Base-by-base conservation (phyloP, 2,329 filamentous ascomycete species). In the Bisporella sp. region DNA sequence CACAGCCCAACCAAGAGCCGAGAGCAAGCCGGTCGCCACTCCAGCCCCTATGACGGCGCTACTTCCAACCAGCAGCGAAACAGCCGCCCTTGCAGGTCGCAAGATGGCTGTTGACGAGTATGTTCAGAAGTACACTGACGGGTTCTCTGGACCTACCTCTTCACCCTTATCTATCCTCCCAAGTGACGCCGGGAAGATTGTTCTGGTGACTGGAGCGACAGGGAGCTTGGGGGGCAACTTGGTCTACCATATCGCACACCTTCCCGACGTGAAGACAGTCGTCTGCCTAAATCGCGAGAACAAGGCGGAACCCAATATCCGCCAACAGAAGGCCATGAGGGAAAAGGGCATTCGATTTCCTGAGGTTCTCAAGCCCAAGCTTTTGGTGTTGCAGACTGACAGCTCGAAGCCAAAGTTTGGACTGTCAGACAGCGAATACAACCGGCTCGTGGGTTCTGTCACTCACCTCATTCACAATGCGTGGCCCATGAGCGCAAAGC, bases 391-490 rank as follows among this genome's bases (percentile, higher is more conserved):
- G 35, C 35, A 39, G 35, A 39, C 35, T 9, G 35, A 39, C 35
- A 39, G 35, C 35, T 39, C 35, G 35, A 39, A 39, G 35, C 62
- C 68, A 1, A 49, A 57, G 3, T 66, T 80, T 0, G 76, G 75
- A 0, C 63, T 81, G 0, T 28, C 62, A 0, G 12, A 50, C 0
- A 40, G 57, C 4, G 62, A 67, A 1, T 78, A 79, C 54, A 40
- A 61, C 2, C 28, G 46, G 0, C 66, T 79, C 1, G 57, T 64
- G 0, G 12, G 54, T 0, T 57, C 47, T 2, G 72, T 72, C 6
- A 79, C 76, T 0, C 71, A 77, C 51, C 70, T 81, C 41, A 51
- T 75, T 13, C 74, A 78, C 59, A 76, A 73, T 45, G 75, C 74
- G 0, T 79, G 74, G 73, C 70, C 69, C 1, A 76, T 78, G 73